phyloP scores from a whole-genome alignment of 1,139 yeast genomes.

The Saccharomyces uvarum region DNA sequence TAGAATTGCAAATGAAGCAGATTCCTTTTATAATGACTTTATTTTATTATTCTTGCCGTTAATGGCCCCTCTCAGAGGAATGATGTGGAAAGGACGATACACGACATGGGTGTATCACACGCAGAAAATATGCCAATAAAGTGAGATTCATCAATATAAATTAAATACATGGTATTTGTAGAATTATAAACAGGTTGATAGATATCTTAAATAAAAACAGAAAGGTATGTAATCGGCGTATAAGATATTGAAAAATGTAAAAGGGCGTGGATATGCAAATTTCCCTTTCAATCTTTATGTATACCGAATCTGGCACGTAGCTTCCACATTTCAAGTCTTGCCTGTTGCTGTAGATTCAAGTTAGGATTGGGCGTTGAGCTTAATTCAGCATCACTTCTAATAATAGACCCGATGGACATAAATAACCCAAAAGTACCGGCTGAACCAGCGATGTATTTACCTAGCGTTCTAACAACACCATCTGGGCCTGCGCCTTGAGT shows the following conservation, averaged over 20 bases:
- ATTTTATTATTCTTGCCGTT: not conserved
- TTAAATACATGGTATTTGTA: constrained; percentile 2
- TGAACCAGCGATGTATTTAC: constrained; percentile 93
- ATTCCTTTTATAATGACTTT: not conserved
- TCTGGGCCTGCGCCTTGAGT: constrained; percentile 98
- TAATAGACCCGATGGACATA: constrained; percentile 91
- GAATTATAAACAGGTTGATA: not conserved
- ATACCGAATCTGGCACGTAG: constrained; percentile 23
- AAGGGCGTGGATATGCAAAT: not conserved
- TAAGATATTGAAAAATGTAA: not conserved
- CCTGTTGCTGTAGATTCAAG: constrained; percentile 24
- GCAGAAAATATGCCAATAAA: not conserved
- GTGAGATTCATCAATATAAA: not conserved
- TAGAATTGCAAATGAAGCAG: not conserved
- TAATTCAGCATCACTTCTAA: constrained; percentile 57
- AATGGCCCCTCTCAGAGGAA: not conserved
- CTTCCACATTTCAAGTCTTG: constrained; percentile 29
- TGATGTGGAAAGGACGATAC: not conserved
- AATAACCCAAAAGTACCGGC: constrained; percentile 94
- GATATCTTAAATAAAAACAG: not conserved
- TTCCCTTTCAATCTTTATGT: constrained; percentile 1
- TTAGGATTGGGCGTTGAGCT: constrained; percentile 11
- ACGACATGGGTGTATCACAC: not conserved
- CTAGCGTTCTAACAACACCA: constrained; percentile 92
- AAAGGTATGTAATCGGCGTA: not conserved